Percentiles rank a stretch among this genome's conserved stretches.
These are phyloP conservation scores for Urtica urens DNA, from an alignment of 306 rosid genomes.

Conservation along the genomic window DNA sequence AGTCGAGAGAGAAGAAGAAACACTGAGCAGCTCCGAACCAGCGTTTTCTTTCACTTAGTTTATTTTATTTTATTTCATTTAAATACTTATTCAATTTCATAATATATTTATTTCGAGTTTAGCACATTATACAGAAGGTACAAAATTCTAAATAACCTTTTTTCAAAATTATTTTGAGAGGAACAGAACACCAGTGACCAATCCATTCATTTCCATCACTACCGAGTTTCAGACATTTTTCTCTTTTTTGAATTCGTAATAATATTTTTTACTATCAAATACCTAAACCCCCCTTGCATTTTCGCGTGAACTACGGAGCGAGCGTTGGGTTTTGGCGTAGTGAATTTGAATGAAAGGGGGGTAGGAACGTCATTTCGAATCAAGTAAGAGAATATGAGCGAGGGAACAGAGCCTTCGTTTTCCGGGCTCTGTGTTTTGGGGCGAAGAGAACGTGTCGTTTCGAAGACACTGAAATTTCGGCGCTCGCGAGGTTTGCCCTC, in stretches of 20 bases:
- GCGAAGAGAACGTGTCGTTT: slow-evolving; percentile 18
- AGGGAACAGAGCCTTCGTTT: slow-evolving; percentile 23
- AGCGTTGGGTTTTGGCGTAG: not conserved
- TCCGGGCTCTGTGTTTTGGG: slow-evolving; percentile 25
- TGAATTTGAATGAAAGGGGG: slow-evolving; percentile 17
- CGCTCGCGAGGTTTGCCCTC: slow-evolving; percentile 12
- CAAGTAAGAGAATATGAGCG: slow-evolving; percentile 3
- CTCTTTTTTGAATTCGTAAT: slow-evolving; percentile 21
- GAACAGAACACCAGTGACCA: no score
- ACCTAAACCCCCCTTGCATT: not conserved
- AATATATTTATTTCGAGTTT: not conserved
- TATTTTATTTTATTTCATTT: not conserved
- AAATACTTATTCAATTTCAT: not conserved
- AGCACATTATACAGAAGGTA: slow-evolving; percentile 1
- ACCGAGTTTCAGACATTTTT: no score
- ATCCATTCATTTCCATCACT: no score
- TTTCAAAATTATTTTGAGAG: no score
- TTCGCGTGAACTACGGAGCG: not conserved
- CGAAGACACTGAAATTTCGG: slow-evolving; percentile 34
- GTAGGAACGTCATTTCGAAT: slow-evolving; percentile 10
- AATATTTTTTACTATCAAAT: not conserved
- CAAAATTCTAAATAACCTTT: not conserved
- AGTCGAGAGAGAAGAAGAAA: not conserved
- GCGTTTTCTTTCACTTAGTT: not conserved
- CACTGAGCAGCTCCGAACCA: slow-evolving; percentile 6